Evolutionary conservation across 2,329 filamentous ascomycete species (phyloP), one percentile per base, ranked within the genome.

Genomic region (Penicillium janthinellum): DNA sequence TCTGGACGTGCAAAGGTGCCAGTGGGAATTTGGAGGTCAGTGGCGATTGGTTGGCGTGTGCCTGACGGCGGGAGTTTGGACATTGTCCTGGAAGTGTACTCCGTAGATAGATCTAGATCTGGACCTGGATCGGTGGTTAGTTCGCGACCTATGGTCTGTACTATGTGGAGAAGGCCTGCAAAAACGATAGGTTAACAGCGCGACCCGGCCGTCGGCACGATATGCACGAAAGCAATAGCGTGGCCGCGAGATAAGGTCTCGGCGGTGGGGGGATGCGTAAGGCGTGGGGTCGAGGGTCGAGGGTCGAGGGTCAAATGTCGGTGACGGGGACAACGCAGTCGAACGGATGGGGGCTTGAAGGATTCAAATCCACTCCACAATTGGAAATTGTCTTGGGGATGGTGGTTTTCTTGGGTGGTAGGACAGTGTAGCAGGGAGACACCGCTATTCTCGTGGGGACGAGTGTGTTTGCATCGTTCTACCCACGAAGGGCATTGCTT

Each of bases 151-250:
- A 6, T 31, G 7, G 7, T 31, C 8, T 31, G 31, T 10, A 31
- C 31, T 31, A 2, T 31, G 31, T 31, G 31, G 20, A 34, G 15
- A 20, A 12, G 1, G 3, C 15, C 12, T 11, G 45, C 25, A 37
- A 31, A 31, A 31, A 38, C n/a, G 20, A 52, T 39, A 52, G 35
- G 49, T 11, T 12, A 25, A 5, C 34, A 12, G 35, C 48, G 12
- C 28, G 2, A 5, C 20, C 34, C 11, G 12, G 34, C 31, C 20
- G 12, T 22, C 48, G 48, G 34, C 42, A 28, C 42, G 35, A 35
- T 20, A 51, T 51, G 48, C 31, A 51, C 48, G 35, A 51, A 51
- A 37, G 14, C 48, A 38, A 51, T 51, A 39, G 47, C 31, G n/a
- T 39, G 34, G 48, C 34, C 39, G 34, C 35, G 35, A 22, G 31